Percentiles rank a stretch among this genome's conserved stretches.
Evolutionary conservation across 371 early-diverging fungal species (phyloP).

Genomic region (Mucor lusitanicus): DNA sequence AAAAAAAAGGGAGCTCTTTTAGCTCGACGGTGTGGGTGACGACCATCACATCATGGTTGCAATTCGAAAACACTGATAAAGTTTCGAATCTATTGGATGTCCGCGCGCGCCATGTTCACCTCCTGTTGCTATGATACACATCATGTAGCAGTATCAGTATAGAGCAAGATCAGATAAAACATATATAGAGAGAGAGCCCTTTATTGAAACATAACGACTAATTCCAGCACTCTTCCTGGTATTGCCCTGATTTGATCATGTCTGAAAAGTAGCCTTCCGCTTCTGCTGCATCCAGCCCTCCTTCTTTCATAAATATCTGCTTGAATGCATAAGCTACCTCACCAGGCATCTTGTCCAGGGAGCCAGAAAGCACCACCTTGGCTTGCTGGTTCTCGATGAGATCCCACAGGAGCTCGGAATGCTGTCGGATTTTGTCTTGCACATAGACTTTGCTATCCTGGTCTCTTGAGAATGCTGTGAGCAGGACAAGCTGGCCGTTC

Average conservation of each 20-base stretch:
- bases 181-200: too few species aligned
- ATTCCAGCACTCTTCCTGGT: conserved; percentile 90
- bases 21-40: background rate
- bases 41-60: background rate
- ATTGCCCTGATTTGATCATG: conserved; percentile 71
- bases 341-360: conserved; percentile 81
- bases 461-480: conserved; percentile 80
- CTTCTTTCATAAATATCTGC: conserved; percentile 59
- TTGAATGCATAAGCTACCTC: conserved; percentile 78
- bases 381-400: conserved; percentile 62
- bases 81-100: conserved; percentile 1
- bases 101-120: background rate
- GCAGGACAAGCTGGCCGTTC: conserved; percentile 53
- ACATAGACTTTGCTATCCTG: conserved; percentile 65
- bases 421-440: conserved; percentile 75
- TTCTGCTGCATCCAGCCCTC: conserved; percentile 54
- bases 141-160: too few species aligned
- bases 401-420: conserved; percentile 65
- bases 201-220: conserved; percentile 17
- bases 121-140: background rate
- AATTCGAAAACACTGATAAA: background rate
- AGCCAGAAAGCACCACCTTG: conserved; percentile 73
- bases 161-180: background rate
- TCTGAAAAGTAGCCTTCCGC: conserved; percentile 61
- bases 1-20: background rate